phyloP scores from a whole-genome alignment of 768 basidiomycete species.

The Macrolepiota dolichaula region DNA sequence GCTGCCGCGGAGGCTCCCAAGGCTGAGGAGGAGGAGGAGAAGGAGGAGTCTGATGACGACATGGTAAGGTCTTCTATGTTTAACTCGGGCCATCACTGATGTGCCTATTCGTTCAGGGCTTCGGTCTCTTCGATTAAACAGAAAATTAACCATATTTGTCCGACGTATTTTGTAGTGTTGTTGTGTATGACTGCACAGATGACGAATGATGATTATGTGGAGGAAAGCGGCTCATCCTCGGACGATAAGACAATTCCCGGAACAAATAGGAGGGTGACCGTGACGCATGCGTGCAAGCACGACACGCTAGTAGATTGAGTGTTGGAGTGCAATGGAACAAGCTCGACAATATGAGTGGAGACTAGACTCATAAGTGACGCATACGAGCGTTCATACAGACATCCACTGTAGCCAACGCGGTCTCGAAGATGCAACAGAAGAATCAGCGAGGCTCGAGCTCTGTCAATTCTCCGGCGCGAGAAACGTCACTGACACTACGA shows the following conservation, averaged over 20 bases:
- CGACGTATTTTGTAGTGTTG: neutral
- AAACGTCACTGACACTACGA: slow-evolving; percentile 18
- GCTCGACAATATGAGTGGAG: neutral
- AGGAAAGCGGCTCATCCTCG: slow-evolving; percentile 5
- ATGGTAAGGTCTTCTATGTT: slow-evolving; percentile 50
- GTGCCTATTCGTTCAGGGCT: slow-evolving; percentile 54
- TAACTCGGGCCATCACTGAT: neutral
- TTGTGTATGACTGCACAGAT: neutral
- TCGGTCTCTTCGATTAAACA: slow-evolving; percentile 87
- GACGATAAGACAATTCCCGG: neutral
- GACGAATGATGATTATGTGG: neutral
- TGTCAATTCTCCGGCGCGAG: neutral
- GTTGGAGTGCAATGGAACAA: neutral
- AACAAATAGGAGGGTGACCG: slow-evolving; percentile 1
- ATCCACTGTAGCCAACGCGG: too few species aligned
- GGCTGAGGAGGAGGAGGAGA: slow-evolving; percentile 76
- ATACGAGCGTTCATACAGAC: neutral
- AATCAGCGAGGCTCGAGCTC: too few species aligned
- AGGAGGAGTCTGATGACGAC: slow-evolving; percentile 86
- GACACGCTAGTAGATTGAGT: neutral
- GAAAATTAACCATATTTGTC: slow-evolving; percentile 18
- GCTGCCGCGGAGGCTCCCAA: slow-evolving; percentile 56
- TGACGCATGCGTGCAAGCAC: neutral
- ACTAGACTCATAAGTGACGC: neutral
- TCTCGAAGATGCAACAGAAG: neutral